A percentile compares a stretch with the other conserved stretches of the same genome.
These are phyloP conservation scores for Hapsidospora chrysogenum DNA, from an alignment of 495 filamentous ascomycete species.

Conservation along the genomic window DNA sequence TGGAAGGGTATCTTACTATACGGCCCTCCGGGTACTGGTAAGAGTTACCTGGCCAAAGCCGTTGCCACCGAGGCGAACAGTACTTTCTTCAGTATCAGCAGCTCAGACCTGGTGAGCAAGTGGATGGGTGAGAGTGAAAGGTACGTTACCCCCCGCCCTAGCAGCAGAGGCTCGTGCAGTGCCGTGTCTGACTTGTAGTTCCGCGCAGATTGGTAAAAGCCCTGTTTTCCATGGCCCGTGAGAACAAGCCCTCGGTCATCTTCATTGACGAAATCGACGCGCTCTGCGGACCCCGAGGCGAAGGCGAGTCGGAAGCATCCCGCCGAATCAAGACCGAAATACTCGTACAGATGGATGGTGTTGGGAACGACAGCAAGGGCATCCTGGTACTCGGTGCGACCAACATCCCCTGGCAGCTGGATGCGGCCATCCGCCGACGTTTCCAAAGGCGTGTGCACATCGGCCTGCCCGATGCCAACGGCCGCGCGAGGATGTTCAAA, in stretches of 20 bases:
- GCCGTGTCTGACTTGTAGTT: constrained; percentile 1
- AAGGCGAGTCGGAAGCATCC: constrained; percentile 95
- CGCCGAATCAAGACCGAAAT: constrained; percentile 97
- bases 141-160: constrained; percentile 27
- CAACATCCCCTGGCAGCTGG: constrained; percentile 98
- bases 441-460: constrained; percentile 97
- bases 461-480: constrained; percentile 71
- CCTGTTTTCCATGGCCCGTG: constrained; percentile 92
- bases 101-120: constrained; percentile 90
- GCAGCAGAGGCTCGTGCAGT: not conserved
- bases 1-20: constrained; percentile 98
- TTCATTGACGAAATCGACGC: constrained; percentile 99
- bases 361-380: constrained; percentile 83
- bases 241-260: constrained; percentile 96
- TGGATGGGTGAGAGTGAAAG: constrained; percentile 99
- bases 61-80: constrained; percentile 97
- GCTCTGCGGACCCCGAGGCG: constrained; percentile 85
- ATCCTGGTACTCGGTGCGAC: constrained; percentile 93
- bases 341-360: constrained; percentile 98
- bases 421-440: constrained; percentile 91
- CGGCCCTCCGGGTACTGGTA: constrained; percentile 91
- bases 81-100: constrained; percentile 98
- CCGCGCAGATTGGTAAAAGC: constrained; percentile 74
- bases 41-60: constrained; percentile 91
- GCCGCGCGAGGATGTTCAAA: constrained; percentile 94